A percentile compares a stretch with the other conserved stretches of the same genome.
Evolutionary conservation across 2,329 filamentous ascomycete genomes (phyloP).

Genomic region (Claviceps digitariae): DNA sequence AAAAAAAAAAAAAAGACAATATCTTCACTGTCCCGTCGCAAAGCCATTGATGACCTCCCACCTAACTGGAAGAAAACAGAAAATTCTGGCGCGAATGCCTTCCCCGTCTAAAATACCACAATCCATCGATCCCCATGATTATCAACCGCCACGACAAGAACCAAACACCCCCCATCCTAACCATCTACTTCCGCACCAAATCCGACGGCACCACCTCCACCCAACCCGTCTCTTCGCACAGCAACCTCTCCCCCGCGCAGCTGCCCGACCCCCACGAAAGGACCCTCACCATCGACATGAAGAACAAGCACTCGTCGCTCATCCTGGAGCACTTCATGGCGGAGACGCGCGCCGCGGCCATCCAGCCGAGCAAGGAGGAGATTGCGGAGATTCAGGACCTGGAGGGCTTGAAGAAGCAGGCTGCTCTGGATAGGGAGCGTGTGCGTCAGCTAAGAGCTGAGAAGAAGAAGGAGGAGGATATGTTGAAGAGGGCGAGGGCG

Average conservation of each 20-base stretch:
- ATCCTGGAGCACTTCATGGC: slow-evolving; percentile 51
- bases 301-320: slow-evolving; percentile 41
- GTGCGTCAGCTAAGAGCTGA: slow-evolving; percentile 39
- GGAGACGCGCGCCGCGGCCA: slow-evolving; percentile 44
- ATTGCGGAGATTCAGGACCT: slow-evolving; percentile 42
- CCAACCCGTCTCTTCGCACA: slow-evolving; percentile 33
- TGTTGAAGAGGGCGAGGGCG: slow-evolving; percentile 28
- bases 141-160: slow-evolving; percentile 54
- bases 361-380: slow-evolving; percentile 48
- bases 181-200: slow-evolving; percentile 45
- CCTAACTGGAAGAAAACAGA: slow-evolving; percentile 29
- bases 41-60: too few relatives aligned
- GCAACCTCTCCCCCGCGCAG: slow-evolving; percentile 34
- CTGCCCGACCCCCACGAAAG: slow-evolving; percentile 34
- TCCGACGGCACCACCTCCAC: slow-evolving; percentile 12
- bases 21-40: too few relatives aligned
- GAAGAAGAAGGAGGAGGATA: slow-evolving; percentile 47
- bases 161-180: slow-evolving; percentile 44
- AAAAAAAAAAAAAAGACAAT: neutral
- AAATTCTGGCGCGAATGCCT: slow-evolving; percentile 82
- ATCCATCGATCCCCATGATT: slow-evolving; percentile 72
- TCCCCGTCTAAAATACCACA: slow-evolving; percentile 85
- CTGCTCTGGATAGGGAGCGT: slow-evolving; percentile 39
- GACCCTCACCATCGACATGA: slow-evolving; percentile 48
- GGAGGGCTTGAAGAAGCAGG: slow-evolving; percentile 37